phyloP scores from a whole-genome alignment of 129 eudicot genomes.

The Lactuca saligna region DNA sequence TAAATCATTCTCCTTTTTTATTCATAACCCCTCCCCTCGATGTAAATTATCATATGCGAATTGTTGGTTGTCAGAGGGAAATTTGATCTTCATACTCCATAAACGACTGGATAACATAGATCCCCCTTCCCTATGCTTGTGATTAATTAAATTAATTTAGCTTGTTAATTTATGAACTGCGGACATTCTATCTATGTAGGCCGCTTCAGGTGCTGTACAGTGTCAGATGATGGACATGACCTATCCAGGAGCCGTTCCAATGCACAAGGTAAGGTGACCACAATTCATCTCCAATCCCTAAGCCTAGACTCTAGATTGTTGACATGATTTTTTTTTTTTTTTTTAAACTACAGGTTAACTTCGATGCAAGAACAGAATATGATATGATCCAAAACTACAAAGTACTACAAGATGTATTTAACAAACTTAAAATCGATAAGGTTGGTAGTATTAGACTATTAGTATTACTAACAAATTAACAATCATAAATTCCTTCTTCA shows the following conservation, averaged over 20 bases:
- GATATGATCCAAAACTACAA: constrained; percentile 98
- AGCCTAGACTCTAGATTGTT: not conserved
- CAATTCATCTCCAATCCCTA: constrained; percentile 1
- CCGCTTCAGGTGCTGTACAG: constrained; percentile 98
- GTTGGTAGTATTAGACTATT: constrained; percentile 27
- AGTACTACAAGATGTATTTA: constrained; percentile 91
- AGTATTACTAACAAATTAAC: not conserved
- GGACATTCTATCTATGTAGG: constrained; percentile 37
- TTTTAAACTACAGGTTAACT: constrained; percentile 58
- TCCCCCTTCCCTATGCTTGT: not conserved
- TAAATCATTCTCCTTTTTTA: too few relatives aligned
- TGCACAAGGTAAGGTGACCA: constrained; percentile 67
- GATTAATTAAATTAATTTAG: not conserved
- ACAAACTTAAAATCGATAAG: constrained; percentile 83
- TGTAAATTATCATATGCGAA: too few relatives aligned
- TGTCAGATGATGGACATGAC: constrained; percentile 95
- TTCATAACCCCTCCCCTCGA: too few relatives aligned
- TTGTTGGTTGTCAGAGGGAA: not conserved
- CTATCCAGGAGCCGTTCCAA: constrained; percentile 85
- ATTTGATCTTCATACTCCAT: not conserved
- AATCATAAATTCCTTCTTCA: constrained; percentile 3
- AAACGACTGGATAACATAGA: too few relatives aligned
- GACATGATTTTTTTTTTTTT: constrained; percentile 16
- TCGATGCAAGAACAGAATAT: constrained; percentile 86
- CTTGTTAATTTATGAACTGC: constrained; percentile 8